Evolutionary conservation across 768 basidiomycete genomes (phyloP), one percentile per base, ranked within the genome.

Genomic region (Serendipita sp.): DNA sequence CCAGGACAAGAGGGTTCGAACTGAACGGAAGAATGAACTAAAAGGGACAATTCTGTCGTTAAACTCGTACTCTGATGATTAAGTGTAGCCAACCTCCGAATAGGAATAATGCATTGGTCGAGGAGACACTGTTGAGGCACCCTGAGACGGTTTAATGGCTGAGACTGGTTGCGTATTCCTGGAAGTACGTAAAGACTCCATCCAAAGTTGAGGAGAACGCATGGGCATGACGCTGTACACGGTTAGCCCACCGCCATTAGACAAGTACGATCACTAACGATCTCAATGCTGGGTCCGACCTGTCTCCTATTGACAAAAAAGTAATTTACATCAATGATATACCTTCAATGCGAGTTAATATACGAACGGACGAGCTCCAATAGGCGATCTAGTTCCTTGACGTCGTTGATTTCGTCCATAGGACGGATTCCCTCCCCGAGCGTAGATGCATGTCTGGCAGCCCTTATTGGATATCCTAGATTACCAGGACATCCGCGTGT

Each of bases 31-130:
- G 77, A 5, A 78, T 66, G 28, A 58, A 58, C 53, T 58, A 58
- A 7, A 50, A 50, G 9, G n/a, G 45, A 50, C n/a, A 50, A 50
- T 1, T 28, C 17, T 28, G 26, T n/a, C 5, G 9, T 34, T 31
- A 58, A 11, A 26, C 11, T 24, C 4, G 9, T 13, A 26, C 4
- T 11, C 26, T 9, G 30, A 31, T 22, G 17, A 31, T 58, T 11
- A n/a, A 26, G 28, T 24, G 33, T 24, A 30, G 24, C 53, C 13
- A 3, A 85, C 70, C 69, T 87, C 83, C 41, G 82, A 77, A 68
- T 88, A 87, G 0, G 85, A 86, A 67, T 87, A 84, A 60, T 82
- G 75, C 86, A 87, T 88, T 58, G 75, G 71, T 5, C 84, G 75
- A 4, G 80, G 78, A 13, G 72, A 68, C 0, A 75, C 74, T 24